phyloP scores from a whole-genome alignment of 805 yeast genomes.

The Debaryomyces castellii region DNA sequence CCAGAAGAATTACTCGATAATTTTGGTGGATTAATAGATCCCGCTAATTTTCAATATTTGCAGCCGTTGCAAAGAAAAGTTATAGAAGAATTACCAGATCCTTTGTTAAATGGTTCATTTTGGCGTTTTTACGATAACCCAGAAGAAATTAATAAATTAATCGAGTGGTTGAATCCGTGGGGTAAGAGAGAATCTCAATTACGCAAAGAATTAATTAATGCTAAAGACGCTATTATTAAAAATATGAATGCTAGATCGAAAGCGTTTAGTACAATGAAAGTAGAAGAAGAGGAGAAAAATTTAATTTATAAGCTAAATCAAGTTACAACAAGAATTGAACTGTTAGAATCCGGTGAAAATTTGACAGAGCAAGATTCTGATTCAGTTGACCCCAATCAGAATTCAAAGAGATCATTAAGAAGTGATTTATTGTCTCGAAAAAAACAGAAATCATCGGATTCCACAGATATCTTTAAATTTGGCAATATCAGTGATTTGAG shows the following conservation, averaged over 20 bases:
- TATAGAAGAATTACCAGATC: slow-evolving; percentile 64
- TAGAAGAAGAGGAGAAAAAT: slow-evolving; percentile 37
- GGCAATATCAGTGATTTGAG: slow-evolving; percentile 28
- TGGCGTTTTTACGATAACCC: slow-evolving; percentile 74
- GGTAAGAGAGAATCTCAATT: slow-evolving; percentile 72
- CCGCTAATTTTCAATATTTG: slow-evolving; percentile 11
- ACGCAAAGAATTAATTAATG: slow-evolving; percentile 55
- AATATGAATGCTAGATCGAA: slow-evolving; percentile 61
- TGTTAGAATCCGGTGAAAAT: slow-evolving; percentile 11
- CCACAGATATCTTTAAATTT: slow-evolving; percentile 26
- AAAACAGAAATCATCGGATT: slow-evolving; percentile 29
- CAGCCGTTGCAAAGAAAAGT: slow-evolving; percentile 55
- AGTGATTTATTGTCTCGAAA: slow-evolving; percentile 30
- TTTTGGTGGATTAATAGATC: slow-evolving; percentile 17
- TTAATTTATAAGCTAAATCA: slow-evolving; percentile 23
- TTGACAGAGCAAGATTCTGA: slow-evolving; percentile 33
- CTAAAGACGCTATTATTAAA: slow-evolving; percentile 51
- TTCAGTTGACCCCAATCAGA: slow-evolving; percentile 27
- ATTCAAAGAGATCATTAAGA: slow-evolving; percentile 31
- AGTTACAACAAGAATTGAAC: slow-evolving; percentile 20
- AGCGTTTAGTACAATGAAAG: slow-evolving; percentile 46
- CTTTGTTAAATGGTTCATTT: slow-evolving; percentile 47
- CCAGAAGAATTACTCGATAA: slow-evolving; percentile 12
- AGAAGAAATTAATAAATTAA: slow-evolving; percentile 54
- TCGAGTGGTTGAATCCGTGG: slow-evolving; percentile 70